Evolutionary conservation across 2,329 filamentous ascomycete species (phyloP).

Genomic region (Penicillium sp.): DNA sequence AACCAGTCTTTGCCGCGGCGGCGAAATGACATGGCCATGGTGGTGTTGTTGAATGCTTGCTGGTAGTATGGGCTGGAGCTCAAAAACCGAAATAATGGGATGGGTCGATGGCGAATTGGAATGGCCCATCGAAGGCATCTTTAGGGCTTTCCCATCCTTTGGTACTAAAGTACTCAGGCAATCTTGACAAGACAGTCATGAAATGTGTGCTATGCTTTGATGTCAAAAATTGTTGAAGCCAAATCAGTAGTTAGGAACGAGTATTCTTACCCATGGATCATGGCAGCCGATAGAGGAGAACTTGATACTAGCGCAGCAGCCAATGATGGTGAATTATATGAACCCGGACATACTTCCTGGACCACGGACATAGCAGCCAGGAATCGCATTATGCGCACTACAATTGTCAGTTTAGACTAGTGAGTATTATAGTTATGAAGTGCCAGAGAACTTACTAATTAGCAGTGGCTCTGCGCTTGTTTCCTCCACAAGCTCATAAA

Average conservation of each 20-base stretch:
- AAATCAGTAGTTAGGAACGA: not conserved
- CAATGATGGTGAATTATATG: conserved; percentile 3
- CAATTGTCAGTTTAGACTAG: not conserved
- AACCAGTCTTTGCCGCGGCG: conserved; percentile 8
- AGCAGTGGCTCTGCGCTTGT: conserved; percentile 8
- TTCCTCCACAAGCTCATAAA: not conserved
- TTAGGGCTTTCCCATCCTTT: conserved; percentile 13
- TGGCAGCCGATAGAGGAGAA: conserved; percentile 12
- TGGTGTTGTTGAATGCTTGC: conserved; percentile 16
- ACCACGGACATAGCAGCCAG: conserved; percentile 13
- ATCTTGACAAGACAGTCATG: conserved; percentile 9
- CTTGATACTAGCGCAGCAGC: conserved; percentile 13
- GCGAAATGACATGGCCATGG: conserved; percentile 14
- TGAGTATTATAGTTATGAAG: not conserved
- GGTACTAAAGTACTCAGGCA: conserved; percentile 15
- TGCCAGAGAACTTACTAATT: conserved; percentile 6
- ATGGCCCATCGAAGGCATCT: conserved; percentile 10
- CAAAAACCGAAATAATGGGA: conserved; percentile 16
- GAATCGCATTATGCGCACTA: conserved; percentile 11
- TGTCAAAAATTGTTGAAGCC: not conserved
- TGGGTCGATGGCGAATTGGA: conserved; percentile 11
- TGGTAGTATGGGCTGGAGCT: conserved; percentile 6
- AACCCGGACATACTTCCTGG: conserved; percentile 1
- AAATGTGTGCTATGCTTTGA: conserved; percentile 11
- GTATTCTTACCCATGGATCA: conserved; percentile 13